phyloP scores from a whole-genome alignment of 345 rosid species.

The Pugionium cornutum region DNA sequence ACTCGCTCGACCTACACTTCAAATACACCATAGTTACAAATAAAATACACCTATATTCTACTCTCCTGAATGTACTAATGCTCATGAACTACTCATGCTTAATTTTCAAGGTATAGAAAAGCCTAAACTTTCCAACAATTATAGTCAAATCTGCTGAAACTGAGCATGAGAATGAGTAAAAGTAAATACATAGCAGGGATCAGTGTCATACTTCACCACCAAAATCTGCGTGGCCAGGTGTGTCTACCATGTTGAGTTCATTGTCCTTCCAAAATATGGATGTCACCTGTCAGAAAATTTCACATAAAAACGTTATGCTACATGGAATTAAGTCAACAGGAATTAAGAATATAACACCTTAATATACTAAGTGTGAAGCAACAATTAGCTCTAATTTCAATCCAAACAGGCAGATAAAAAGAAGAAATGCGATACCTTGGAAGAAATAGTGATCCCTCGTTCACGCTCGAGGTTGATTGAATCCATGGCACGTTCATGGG shows the following conservation, averaged over 20 bases:
- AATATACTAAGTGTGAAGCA: not conserved
- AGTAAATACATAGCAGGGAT: conserved; percentile 5
- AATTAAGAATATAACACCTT: not conserved
- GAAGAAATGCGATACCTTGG: conserved; percentile 57
- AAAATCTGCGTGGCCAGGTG: conserved; percentile 99
- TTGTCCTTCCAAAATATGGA: conserved; percentile 79
- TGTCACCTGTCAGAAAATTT: conserved; percentile 62
- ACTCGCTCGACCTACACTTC: conserved; percentile 79
- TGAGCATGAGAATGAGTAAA: not conserved
- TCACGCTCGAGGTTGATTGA: conserved; percentile 95
- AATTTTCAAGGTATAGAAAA: conserved; percentile 1
- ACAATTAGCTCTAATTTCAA: conserved; percentile 13
- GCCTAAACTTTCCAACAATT: not conserved
- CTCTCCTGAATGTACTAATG: not conserved
- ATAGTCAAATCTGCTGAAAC: not conserved
- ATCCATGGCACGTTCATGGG: conserved; percentile 99
- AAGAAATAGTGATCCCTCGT: conserved; percentile 93
- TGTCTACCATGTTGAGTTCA: conserved; percentile 97
- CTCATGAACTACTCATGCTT: conserved; percentile 2
- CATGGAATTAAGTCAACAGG: conserved; percentile 1
- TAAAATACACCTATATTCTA: not conserved
- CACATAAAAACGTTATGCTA: not conserved
- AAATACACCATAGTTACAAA: conserved; percentile 15
- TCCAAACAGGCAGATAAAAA: not conserved
- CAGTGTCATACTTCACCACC: conserved; percentile 84